Conservation (phyloP, 345 rosid species). For the Rhodomyrtus tomentosa region DNA sequence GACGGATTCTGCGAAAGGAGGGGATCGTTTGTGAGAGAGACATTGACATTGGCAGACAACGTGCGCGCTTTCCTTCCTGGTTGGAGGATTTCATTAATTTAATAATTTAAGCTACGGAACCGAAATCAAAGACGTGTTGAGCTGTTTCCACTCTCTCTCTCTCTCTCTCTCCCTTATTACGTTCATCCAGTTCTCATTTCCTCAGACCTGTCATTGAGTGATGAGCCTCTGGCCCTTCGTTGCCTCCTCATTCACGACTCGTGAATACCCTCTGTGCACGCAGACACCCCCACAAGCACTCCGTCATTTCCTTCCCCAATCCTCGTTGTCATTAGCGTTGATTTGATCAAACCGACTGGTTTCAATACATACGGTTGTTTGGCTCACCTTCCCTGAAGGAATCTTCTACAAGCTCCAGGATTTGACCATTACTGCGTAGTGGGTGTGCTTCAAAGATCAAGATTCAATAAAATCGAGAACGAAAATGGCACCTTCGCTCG, state of each 20-base stretch:
- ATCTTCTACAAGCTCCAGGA: neutral
- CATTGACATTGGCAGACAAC: neutral
- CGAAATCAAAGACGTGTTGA: slow-evolving; percentile 54
- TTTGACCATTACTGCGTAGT: neutral
- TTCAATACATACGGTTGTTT: neutral
- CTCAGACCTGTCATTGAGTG: slow-evolving; percentile 40
- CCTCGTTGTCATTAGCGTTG: neutral
- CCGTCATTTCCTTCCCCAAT: neutral
- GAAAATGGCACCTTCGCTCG: slow-evolving; percentile 65
- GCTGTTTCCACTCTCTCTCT: slow-evolving; percentile 35
- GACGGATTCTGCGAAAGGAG: neutral
- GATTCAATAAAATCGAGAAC: neutral
- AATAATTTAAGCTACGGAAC: neutral
- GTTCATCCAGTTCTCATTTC: neutral
- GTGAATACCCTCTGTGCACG: neutral
- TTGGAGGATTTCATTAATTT: neutral
- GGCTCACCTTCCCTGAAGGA: neutral
- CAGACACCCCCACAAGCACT: neutral
- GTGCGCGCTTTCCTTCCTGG: neutral
- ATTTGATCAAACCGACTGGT: neutral
- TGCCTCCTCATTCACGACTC: neutral
- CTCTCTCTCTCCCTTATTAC: neutral
- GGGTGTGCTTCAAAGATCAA: neutral
- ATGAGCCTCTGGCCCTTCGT: neutral
- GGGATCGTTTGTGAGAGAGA: neutral